A percentile compares a stretch with the other conserved stretches of the same genome.
phyloP scores from a whole-genome alignment of 164 flowering plant species.

The Platanus orientalis region DNA sequence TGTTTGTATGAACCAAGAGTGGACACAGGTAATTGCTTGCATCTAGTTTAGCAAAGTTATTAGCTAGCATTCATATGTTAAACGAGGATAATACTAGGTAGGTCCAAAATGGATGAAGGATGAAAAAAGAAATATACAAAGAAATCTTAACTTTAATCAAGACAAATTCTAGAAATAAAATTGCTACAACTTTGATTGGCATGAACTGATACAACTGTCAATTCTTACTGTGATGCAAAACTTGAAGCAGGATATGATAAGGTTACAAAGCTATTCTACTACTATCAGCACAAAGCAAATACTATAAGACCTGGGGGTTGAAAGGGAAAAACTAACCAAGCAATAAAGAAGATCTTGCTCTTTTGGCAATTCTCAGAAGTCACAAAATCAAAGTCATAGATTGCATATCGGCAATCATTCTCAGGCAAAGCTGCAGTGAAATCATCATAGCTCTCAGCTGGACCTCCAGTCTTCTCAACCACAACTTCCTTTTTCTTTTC shows the following conservation, averaged over 20 bases:
- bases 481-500: constrained; percentile 70
- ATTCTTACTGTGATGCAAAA: too few species aligned
- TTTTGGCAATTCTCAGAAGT: constrained; percentile 74
- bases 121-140: too few species aligned
- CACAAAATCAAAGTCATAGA: constrained; percentile 70
- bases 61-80: too few species aligned
- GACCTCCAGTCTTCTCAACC: constrained; percentile 68
- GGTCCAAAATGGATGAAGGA: too few species aligned
- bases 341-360: constrained; percentile 80
- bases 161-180: too few species aligned
- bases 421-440: constrained; percentile 63
- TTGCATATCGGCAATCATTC: constrained; percentile 73
- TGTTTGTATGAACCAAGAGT: too few species aligned
- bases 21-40: too few species aligned
- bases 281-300: background rate
- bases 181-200: too few species aligned
- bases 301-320: background rate
- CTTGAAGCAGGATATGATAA: background rate
- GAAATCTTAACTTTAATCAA: too few species aligned
- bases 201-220: too few species aligned
- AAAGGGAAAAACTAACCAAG: constrained; percentile 44
- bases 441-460: constrained; percentile 70
- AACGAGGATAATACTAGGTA: too few species aligned
- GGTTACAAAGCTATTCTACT: background rate
- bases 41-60: too few species aligned